phyloP scores from a whole-genome alignment of 495 filamentous ascomycete species.

The Penicillium cinerascens region DNA sequence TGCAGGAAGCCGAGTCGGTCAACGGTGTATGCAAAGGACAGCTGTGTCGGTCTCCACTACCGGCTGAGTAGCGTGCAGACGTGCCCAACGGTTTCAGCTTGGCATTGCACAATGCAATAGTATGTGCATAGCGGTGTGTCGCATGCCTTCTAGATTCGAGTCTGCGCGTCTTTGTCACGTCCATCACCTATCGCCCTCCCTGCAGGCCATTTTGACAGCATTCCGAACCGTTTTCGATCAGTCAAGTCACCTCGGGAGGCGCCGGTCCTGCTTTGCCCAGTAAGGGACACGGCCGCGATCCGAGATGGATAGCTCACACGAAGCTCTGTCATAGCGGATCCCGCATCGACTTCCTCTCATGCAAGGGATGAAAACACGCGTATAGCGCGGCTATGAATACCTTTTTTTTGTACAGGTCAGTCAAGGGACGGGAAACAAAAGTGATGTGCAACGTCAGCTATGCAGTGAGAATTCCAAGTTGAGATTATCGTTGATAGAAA shows the following conservation, averaged over 20 bases:
- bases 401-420: not conserved
- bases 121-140: constrained; percentile 4
- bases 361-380: constrained; percentile 22
- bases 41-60: not conserved
- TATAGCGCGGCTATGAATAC: constrained; percentile 21
- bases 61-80: not conserved
- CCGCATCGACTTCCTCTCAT: constrained; percentile 8
- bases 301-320: not conserved
- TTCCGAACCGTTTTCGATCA: constrained; percentile 20
- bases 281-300: not conserved
- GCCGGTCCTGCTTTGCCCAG: constrained; percentile 1
- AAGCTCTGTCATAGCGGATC: constrained; percentile 15
- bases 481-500: not conserved
- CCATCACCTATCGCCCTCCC: constrained; percentile 6
- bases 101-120: not conserved
- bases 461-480: not conserved
- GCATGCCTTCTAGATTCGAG: not conserved
- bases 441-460: not conserved
- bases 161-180: constrained; percentile 3
- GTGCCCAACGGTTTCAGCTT: constrained; percentile 2
- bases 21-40: constrained; percentile 4
- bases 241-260: constrained; percentile 8
- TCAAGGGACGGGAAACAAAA: not conserved
- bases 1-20: constrained; percentile 7
- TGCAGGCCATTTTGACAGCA: constrained; percentile 20